Base-by-base conservation (phyloP, 2,329 filamentous ascomycete genomes). In the Claviceps quebecensis region DNA sequence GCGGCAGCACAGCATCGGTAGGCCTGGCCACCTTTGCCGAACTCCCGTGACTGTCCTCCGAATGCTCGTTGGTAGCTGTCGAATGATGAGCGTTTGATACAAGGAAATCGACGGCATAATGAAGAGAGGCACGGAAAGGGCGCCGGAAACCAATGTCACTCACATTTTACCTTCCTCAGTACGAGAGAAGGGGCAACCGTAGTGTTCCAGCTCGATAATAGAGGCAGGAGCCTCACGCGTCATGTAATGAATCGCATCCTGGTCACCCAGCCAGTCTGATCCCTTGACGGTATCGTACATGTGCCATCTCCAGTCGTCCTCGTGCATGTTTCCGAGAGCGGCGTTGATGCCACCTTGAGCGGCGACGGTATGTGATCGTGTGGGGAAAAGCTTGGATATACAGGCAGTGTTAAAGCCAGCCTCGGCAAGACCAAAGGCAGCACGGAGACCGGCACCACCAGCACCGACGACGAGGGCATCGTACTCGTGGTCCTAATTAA, bases 211-310 rank as follows among this genome's bases (percentile, higher is more conserved):
- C 73, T 96, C 90, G 66, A 94, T 86, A 60, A 96, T 90, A 59
- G 86, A 91, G 55, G 84, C 83, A 37, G 90, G 89, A 55, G 90
- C 90, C 73, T 96, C 90, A 64, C 89, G 81, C 63, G 90, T 96
- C 90, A 96, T 96, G 76, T 96, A 96, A 73, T 96, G 90, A 66
- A 96, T 96, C 58, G 90, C 90, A 67, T 96, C 90, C 72, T 96
- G 90, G 70, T 96, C 90, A 69, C 90, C 90, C 49, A 96, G 81
- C 90, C 90, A 96, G 76, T 96, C 90, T 58, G 87, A 95, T 58
- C 90, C 90, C 77, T 96, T 96, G 67, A 96, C 90, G 44, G 90
- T 96, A 70, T 96, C 90, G 76, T 96, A 96, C 90, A 96, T 96
- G 74, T 96, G 90, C 90, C 90, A 96, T 76, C 89, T 83, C 90